A percentile compares a stretch with the other conserved stretches of the same genome.
Conservation (phyloP, 192 early-diverging fungal species). For the Gonapodya sp. region DNA sequence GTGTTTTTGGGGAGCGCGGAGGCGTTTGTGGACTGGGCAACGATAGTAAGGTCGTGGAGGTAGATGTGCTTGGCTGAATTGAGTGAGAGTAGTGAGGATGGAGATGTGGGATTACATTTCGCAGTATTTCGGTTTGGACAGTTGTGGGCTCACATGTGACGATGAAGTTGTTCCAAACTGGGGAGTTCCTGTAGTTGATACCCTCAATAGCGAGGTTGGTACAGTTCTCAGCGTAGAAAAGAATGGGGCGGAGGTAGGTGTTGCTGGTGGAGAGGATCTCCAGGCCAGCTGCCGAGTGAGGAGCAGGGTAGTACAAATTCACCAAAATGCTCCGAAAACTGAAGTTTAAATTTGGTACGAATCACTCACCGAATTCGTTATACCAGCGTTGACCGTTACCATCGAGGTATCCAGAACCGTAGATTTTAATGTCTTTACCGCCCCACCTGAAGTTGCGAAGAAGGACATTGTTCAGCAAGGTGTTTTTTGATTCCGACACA, state of each 20-base stretch:
- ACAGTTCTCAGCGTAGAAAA: neutral
- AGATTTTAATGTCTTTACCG: neutral
- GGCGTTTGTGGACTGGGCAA: neutral
- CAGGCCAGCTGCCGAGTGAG: neutral
- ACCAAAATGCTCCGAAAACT: neutral
- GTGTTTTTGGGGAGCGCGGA: neutral
- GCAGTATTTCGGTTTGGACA: neutral
- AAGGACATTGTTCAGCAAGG: neutral
- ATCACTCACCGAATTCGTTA: neutral
- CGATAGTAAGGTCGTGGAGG: slow-evolving; percentile 1
- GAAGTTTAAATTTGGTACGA: neutral
- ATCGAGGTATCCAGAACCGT: neutral
- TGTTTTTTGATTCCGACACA: neutral
- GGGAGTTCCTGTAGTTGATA: neutral
- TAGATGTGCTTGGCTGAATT: neutral
- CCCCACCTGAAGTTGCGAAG: neutral
- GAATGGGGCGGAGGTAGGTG: neutral
- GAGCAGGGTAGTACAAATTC: neutral
- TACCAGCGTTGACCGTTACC: neutral
- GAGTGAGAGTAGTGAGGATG: neutral
- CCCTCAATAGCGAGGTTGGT: neutral
- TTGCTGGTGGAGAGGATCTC: neutral
- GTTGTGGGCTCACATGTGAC: neutral
- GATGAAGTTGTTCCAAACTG: neutral
- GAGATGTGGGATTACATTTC: neutral